Conservation (phyloP, 2,329 filamentous ascomycete genomes). For the Raffaelea ambrosiae region DNA sequence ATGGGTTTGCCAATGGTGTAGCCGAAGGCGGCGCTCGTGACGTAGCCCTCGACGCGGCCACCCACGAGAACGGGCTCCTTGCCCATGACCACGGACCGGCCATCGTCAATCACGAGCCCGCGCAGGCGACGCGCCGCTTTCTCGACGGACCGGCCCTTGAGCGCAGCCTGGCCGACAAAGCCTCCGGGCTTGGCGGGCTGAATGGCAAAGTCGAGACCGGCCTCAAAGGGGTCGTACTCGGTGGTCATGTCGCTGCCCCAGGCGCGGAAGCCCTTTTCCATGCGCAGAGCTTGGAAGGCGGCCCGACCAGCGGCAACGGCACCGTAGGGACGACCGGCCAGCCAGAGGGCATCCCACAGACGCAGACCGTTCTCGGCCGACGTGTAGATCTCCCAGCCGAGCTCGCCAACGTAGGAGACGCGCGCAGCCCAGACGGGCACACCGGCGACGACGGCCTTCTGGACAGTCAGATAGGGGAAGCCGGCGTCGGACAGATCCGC, state of each 20-base stretch:
- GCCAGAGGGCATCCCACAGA: background rate
- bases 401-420: background rate
- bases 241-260: background rate
- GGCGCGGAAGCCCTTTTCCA: background rate
- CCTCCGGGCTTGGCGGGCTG: background rate
- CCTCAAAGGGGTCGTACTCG: background rate
- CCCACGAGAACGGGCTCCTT: background rate
- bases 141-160: background rate
- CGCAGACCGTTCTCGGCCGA: background rate
- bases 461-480: background rate
- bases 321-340: background rate
- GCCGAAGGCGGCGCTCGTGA: background rate
- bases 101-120: background rate
- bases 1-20: background rate
- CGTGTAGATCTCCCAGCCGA: background rate
- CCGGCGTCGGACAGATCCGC: background rate
- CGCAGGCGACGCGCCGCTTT: background rate
- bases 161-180: background rate
- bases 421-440: background rate
- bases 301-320: background rate
- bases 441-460: background rate
- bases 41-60: background rate
- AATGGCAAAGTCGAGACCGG: background rate
- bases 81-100: background rate
- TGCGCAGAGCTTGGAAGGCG: background rate